A percentile compares a stretch with the other conserved stretches of the same genome.
phyloP scores from a whole-genome alignment of 2,329 filamentous ascomycete genomes.

The Claviceps arundinis region DNA sequence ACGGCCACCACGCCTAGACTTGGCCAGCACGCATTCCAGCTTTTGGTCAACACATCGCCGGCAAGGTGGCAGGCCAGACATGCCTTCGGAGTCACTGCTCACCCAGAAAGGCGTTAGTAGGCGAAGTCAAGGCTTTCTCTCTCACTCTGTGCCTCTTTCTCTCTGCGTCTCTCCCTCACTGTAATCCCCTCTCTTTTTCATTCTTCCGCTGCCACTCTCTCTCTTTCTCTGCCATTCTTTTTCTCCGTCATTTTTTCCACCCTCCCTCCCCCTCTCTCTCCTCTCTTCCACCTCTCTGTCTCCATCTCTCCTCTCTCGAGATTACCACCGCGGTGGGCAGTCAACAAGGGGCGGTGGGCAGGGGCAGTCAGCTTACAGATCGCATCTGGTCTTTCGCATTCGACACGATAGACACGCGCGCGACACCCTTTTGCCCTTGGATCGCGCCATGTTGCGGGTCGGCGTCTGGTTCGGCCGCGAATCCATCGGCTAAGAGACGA shows the following conservation, averaged over 20 bases:
- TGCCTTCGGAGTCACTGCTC: constrained; percentile 19
- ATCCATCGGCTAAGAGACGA: constrained; percentile 6
- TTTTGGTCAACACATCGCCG: constrained; percentile 24
- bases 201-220: not conserved
- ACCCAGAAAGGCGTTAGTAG: constrained; percentile 5
- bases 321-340: not conserved
- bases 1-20: constrained; percentile 24
- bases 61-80: constrained; percentile 23
- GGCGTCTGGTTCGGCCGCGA: constrained; percentile 9
- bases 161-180: not conserved
- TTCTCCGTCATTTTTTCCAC: no score
- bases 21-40: constrained; percentile 26
- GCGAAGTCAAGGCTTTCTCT: not conserved
- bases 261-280: not conserved
- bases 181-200: no score
- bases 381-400: constrained; percentile 18
- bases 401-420: constrained; percentile 20
- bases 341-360: no score
- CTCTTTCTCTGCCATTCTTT: no score
- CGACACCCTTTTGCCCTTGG: constrained; percentile 17
- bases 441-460: constrained; percentile 7
- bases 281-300: not conserved
- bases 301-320: not conserved
- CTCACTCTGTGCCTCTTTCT: not conserved
- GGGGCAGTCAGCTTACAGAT: constrained; percentile 14